phyloP scores from a whole-genome alignment of 169 alveolate species.

The Fabrea salina region DNA sequence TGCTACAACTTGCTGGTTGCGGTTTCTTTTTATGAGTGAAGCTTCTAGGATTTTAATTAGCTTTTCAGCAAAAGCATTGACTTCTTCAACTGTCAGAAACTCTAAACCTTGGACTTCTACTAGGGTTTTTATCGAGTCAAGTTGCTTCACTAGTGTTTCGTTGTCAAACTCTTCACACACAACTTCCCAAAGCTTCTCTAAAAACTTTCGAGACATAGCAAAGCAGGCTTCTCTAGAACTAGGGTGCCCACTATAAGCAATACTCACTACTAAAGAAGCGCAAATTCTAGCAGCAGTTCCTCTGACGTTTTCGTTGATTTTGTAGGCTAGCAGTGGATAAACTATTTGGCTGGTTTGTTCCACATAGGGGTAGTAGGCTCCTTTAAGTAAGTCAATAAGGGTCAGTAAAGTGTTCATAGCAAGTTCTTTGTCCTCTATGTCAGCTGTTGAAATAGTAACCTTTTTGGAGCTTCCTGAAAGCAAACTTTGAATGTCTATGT shows the following conservation, averaged over 20 bases:
- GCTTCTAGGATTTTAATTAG: constrained; percentile 51
- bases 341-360: constrained; percentile 58
- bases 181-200: constrained; percentile 58
- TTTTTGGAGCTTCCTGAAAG: background rate
- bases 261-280: constrained; percentile 60
- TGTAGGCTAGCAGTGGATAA: constrained; percentile 41
- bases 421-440: constrained; percentile 71
- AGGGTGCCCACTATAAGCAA: constrained; percentile 29
- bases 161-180: constrained; percentile 67
- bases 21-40: constrained; percentile 54
- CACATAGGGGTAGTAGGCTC: constrained; percentile 50
- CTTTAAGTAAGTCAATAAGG: constrained; percentile 69
- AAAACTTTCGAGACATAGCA: constrained; percentile 46
- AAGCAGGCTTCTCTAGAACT: background rate
- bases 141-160: constrained; percentile 56
- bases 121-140: constrained; percentile 60
- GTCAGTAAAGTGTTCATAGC: constrained; percentile 74
- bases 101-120: constrained; percentile 53
- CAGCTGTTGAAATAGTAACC: constrained; percentile 52
- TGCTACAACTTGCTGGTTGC: constrained; percentile 23
- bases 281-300: constrained; percentile 68
- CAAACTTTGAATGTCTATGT: background rate
- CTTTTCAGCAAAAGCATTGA: constrained; percentile 53
- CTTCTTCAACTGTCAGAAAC: constrained; percentile 56
- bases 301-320: constrained; percentile 67